A percentile compares a stretch with the other conserved stretches of the same genome.
phyloP scores from a whole-genome alignment of 169 alveolate species.

The Blepharisma undulans region DNA sequence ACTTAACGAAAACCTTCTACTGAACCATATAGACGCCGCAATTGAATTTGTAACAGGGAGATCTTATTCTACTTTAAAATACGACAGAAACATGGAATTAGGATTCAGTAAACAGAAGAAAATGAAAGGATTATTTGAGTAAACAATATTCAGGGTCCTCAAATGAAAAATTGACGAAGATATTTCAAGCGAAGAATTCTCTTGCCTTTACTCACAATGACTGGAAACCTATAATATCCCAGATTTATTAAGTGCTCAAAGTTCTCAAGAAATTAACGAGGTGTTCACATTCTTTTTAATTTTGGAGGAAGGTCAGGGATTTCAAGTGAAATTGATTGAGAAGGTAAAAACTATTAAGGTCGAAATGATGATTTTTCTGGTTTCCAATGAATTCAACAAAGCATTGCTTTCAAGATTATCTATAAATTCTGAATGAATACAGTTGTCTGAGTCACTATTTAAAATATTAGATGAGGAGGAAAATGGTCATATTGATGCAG shows the following conservation, averaged over 20 bases:
- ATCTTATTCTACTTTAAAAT: not conserved
- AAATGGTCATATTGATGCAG: slow-evolving; percentile 24
- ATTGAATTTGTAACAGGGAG: not conserved
- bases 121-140: slow-evolving; percentile 33
- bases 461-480: not conserved
- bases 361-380: not conserved
- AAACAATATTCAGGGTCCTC: slow-evolving; percentile 7
- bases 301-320: not conserved
- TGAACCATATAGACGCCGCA: slow-evolving; percentile 26
- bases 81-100: slow-evolving; percentile 30
- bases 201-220: slow-evolving; percentile 9
- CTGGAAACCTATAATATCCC: not conserved
- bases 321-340: not conserved
- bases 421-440: not conserved
- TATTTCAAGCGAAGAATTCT: slow-evolving; percentile 28
- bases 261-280: slow-evolving; percentile 24
- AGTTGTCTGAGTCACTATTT: not conserved
- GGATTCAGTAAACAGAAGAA: slow-evolving; percentile 32
- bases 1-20: not conserved
- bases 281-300: slow-evolving; percentile 33
- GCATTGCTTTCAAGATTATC: not conserved
- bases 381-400: not conserved
- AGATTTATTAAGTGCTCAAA: not conserved
- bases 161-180: not conserved
- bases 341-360: not conserved